Evolutionary conservation across 371 early-diverging fungal species (phyloP), one percentile per base, ranked within the genome.

Genomic region (Circinella minor): DNA sequence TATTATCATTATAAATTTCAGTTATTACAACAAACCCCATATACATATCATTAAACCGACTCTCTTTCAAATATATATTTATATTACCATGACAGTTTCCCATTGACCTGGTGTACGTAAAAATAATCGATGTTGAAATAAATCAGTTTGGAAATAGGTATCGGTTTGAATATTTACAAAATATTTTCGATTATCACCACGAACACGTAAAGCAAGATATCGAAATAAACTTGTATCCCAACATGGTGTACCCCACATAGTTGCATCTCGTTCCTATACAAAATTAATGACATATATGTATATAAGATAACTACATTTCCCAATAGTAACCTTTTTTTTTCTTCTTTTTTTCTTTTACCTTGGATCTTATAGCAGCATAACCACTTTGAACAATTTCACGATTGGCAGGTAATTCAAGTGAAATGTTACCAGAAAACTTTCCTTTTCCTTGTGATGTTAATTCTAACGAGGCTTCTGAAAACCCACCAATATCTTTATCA

Each of bases 121-220:
- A 67, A 93, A 92, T 61, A 98, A 73, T 55, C 96, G 89, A 82
- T 98, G 98, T 76, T 98, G 98, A 81, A 90, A 97, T 11, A 97
- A 81, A 76, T 95, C 94, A 0, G 94, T 89, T 36, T 89, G 92
- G 55, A 93, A 88, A 5, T 94, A 76, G 18, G 92, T 89, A 63
- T 93, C 95, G 5, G 95, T 93, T 71, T 95, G 93, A 11, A 96
- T 77, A 79, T 98, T 96, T 66, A 98, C 94, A 83, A 94, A 93
- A 79, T 95, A 98, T 69, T 88, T 88, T 57, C 93, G 85, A 17
- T 83, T 74, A 60, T 95, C 96, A 0, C 94, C 94, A 69, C 88
- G 88, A 17, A 94, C 94, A 43, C 92, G 85, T 61, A 96, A 66
- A 0, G 91, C 89, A 20, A 98, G 82, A 76, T 94, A 98, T 36